phyloP scores from a whole-genome alignment of 345 rosid genomes.

The Eucalyptus grandis region DNA sequence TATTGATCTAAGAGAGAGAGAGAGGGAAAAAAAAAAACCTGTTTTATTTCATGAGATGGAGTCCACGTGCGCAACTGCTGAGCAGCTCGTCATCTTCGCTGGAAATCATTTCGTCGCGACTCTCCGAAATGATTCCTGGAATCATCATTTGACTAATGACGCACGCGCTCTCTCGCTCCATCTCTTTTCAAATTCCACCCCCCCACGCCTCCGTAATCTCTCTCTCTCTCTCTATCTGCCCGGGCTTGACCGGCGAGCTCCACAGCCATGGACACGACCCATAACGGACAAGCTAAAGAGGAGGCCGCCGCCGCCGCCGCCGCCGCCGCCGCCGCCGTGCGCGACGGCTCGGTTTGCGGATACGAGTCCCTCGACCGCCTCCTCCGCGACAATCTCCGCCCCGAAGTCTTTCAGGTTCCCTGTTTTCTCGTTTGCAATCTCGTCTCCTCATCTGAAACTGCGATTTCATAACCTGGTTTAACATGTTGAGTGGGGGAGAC shows the following conservation, averaged over 20 bases:
- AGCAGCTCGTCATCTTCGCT: neutral
- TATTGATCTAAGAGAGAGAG: neutral
- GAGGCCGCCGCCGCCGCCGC: neutral
- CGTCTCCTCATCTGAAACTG: neutral
- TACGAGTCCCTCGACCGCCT: constrained; percentile 70
- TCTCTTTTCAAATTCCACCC: neutral
- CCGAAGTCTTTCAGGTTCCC: constrained; percentile 62
- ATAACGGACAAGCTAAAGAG: constrained; percentile 7
- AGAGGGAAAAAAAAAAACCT: no score
- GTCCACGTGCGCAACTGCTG: neutral
- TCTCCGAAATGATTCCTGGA: neutral
- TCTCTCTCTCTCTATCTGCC: neutral
- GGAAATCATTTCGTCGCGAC: neutral
- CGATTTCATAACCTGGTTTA: neutral
- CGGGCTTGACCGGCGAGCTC: neutral
- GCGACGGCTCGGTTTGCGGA: constrained; percentile 68
- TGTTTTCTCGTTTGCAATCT: neutral
- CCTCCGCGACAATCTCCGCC: constrained; percentile 63
- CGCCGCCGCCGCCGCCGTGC: neutral
- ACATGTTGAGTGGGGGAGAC: neutral
- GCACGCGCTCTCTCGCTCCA: neutral
- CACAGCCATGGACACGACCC: neutral
- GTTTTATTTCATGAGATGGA: neutral
- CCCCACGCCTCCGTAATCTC: neutral
- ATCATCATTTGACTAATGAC: neutral